These are phyloP conservation scores for Phytophthora fragariaefolia DNA, from an alignment of 352 stramenopile genomes.

Conservation along the genomic window DNA sequence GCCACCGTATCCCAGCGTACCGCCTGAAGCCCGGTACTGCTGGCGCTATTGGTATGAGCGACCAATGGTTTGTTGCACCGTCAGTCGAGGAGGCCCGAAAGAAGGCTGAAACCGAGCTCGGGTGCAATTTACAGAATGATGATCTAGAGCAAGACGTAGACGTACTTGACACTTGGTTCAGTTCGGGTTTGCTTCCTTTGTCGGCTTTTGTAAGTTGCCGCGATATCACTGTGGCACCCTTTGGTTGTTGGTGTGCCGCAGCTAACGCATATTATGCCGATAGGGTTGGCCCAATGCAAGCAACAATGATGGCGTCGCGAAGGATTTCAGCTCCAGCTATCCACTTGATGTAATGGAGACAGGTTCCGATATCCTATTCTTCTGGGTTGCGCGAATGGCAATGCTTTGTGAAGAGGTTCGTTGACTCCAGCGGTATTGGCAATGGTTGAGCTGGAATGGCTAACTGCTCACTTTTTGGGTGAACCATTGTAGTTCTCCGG, in stretches of 20 bases:
- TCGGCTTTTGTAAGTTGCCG: slow-evolving; percentile 63
- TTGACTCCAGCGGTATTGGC: background rate
- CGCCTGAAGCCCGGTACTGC: slow-evolving; percentile 53
- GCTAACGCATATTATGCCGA: slow-evolving; percentile 3
- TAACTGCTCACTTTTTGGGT: background rate
- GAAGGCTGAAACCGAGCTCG: slow-evolving; percentile 89
- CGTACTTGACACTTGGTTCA: slow-evolving; percentile 99
- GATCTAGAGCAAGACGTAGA: slow-evolving; percentile 97
- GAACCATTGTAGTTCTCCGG: slow-evolving; percentile 81
- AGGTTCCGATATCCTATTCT: slow-evolving; percentile 99
- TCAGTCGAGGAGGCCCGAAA: slow-evolving; percentile 90
- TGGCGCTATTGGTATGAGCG: slow-evolving; percentile 24
- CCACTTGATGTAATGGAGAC: slow-evolving; percentile 85
- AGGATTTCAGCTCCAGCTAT: slow-evolving; percentile 51
- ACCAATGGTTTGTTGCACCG: slow-evolving; percentile 96
- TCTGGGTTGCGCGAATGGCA: slow-evolving; percentile 99
- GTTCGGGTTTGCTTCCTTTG: slow-evolving; percentile 96
- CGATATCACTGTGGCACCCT: too few relatives aligned
- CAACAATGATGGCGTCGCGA: slow-evolving; percentile 37
- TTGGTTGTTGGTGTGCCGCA: background rate
- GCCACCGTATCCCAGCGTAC: slow-evolving; percentile 99
- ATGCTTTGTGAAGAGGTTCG: slow-evolving; percentile 98
- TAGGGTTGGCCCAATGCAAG: slow-evolving; percentile 95
- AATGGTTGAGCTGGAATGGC: background rate
- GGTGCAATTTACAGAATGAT: slow-evolving; percentile 70